Conservation (phyloP, 371 early-diverging fungal species). For the Paraphysoderma sedebokerense region DNA sequence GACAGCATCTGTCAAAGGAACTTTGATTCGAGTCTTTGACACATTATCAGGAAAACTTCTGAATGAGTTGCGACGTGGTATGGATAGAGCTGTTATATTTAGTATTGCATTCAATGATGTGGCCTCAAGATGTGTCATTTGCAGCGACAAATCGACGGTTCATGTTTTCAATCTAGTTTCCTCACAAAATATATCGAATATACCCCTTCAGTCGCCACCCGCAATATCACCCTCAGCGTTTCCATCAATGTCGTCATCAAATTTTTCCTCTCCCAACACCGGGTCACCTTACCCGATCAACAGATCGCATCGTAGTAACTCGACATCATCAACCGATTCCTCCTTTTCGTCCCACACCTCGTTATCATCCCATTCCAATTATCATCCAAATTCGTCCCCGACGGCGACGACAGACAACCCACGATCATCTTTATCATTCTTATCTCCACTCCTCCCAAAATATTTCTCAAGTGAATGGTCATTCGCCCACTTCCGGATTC, state of each 20-base stretch:
- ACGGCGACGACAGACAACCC: constrained; percentile 6
- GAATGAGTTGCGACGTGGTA: constrained; percentile 74
- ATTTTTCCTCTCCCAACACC: background rate
- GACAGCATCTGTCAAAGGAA: constrained; percentile 35
- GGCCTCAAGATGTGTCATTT: constrained; percentile 57
- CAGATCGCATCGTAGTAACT: constrained; percentile 13
- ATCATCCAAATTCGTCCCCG: background rate
- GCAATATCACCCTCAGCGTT: constrained; percentile 10
- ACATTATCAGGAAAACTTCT: constrained; percentile 49
- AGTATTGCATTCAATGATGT: constrained; percentile 65
- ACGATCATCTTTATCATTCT: constrained; percentile 45
- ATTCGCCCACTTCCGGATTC: constrained; percentile 72
- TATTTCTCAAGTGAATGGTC: constrained; percentile 89
- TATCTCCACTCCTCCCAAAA: constrained; percentile 78
- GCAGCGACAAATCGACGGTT: constrained; percentile 84
- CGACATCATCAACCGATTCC: constrained; percentile 15
- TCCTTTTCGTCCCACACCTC: background rate
- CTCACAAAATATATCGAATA: constrained; percentile 3
- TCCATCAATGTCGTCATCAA: constrained; percentile 14
- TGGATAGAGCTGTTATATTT: constrained; percentile 77
- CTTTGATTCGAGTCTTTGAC: constrained; percentile 78
- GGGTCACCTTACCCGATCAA: constrained; percentile 6
- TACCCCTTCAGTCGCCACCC: constrained; percentile 3
- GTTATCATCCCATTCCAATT: constrained; percentile 5
- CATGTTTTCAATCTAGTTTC: constrained; percentile 78